Evolutionary conservation across 148 eudicot species (phyloP), one percentile per base, ranked within the genome.

Genomic region (Rhododendron molle): DNA sequence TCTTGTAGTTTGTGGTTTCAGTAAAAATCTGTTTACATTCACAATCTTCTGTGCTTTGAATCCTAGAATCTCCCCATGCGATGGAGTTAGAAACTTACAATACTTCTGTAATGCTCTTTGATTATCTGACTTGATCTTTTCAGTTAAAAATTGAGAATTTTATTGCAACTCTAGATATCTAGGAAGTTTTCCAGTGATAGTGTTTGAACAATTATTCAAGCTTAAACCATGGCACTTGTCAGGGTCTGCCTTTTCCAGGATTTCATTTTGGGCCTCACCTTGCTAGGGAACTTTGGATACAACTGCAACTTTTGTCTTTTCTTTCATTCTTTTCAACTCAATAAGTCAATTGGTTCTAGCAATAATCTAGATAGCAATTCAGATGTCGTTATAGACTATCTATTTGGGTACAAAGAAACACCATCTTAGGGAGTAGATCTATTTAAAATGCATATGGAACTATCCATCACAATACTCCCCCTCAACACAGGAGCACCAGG

Each of bases 201-300:
- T 78, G 50, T 32, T 69, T 83, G 85, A 32, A 32, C 76, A 71
- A 10, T 71, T 71, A 71, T 71, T 71, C 76, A 71, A 71, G 38
- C 76, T 30, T 21, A 30, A 71, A 71, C 36, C 76, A 30, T 71
- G 36, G 7, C 76, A 71, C 76, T 71, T 71, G 38, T 71, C 40
- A 71, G 20, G 40, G 8, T 28, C 76, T 71, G 76, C 76, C 38
- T 71, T 71, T 7, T 14, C 76, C 76, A 15, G 38, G 4, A 30
- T 71, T 71, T 3, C 76, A 71, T 71, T 13, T 30, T 30, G 18
- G 76, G 76, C 40, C 34, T 71, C 20, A 71, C 38, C 38, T 71
- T 71, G 20, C 40, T 1, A 32, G 38, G 38, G 76, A 71, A 15
- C 15, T 69, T 13, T 71, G 76, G 38, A 71, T 71, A 71, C 40